Evolutionary conservation across 2,329 filamentous ascomycete genomes (phyloP), one percentile per base, ranked within the genome.

Genomic region (Pseudogymnoascus sp.): DNA sequence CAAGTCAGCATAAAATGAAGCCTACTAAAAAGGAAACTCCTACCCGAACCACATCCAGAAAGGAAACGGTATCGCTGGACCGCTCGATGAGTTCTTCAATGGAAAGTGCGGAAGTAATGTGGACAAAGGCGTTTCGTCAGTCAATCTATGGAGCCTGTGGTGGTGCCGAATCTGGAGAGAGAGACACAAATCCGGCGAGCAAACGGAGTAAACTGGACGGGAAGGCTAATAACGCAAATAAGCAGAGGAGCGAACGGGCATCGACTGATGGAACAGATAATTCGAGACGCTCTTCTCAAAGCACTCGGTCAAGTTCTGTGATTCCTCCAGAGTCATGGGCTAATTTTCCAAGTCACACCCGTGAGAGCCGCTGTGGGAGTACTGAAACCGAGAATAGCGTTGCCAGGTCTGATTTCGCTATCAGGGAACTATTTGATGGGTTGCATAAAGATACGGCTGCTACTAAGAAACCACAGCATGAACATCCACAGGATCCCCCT

Each of bases 271-370:
- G 19, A 1, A 24, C 33, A 21, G 33, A 61, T 61, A 26, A 16
- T 26, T 42, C 38, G 6, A 61, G 13, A 8, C 35, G 8, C 38
- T 61, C 59, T 6, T 61, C 38, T 40, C 59, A 24, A 40, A 42
- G 59, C 24, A 38, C 11, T 40, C 33, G 19, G 35, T 24, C 59
- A 19, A 40, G 19, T 7, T 26, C 38, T 31, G 59, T 61, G 6
- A 65, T 67, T 50, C 71, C 67, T 61, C 72, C 72, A 14, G 64
- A 64, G 6, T 64, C 67, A 8, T 73, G 72, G 72, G 67, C 70
- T 40, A 64, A 66, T 19, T 73, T 66, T 50, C 66, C 68, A 3
- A 72, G 67, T 31, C 70, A 72, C 37, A 65, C 64, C 47, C 68
- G 71, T 1, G 37, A 64, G n/a, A 66, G 68, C 53, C 65, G 71